Conservation (phyloP, 2,329 filamentous ascomycete species). For the Raffaelea deltoideospora region DNA sequence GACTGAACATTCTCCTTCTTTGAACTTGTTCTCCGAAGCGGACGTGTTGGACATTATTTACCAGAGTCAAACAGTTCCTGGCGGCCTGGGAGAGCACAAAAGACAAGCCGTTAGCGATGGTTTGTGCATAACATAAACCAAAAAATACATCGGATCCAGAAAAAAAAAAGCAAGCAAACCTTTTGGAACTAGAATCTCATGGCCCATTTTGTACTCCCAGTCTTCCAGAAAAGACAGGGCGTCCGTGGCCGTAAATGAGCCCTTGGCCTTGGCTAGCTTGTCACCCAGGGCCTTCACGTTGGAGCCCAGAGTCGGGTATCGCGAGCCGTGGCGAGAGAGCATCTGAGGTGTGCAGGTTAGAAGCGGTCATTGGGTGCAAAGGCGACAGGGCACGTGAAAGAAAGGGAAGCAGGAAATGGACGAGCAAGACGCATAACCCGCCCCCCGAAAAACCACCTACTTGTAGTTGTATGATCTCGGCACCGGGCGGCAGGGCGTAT, state of each 20-base stretch:
- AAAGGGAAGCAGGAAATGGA: background rate
- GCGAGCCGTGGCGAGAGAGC: conserved; percentile 57
- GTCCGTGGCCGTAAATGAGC: conserved; percentile 40
- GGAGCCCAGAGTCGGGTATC: conserved; percentile 52
- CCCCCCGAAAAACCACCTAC: too few species aligned
- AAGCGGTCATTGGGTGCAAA: background rate
- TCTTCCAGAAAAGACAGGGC: conserved; percentile 49
- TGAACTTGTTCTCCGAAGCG: too few species aligned
- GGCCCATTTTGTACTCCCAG: conserved; percentile 55
- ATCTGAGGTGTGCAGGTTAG: conserved; percentile 27
- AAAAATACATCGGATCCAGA: too few species aligned
- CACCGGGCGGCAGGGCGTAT: conserved; percentile 48
- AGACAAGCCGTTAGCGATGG: background rate
- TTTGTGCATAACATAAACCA: too few species aligned
- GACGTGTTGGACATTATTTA: too few species aligned
- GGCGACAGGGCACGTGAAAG: background rate
- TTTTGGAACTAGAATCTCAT: conserved; percentile 56
- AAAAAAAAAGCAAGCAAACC: conserved; percentile 17
- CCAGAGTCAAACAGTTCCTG: conserved; percentile 57
- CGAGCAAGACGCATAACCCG: too few species aligned
- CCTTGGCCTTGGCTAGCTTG: conserved; percentile 38
- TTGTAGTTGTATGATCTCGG: conserved; percentile 53
- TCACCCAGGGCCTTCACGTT: conserved; percentile 39
- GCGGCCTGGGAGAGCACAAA: conserved; percentile 29
- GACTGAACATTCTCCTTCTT: too few species aligned